phyloP scores from a whole-genome alignment of 2,329 filamentous ascomycete species.

The Fusarium sacchari region DNA sequence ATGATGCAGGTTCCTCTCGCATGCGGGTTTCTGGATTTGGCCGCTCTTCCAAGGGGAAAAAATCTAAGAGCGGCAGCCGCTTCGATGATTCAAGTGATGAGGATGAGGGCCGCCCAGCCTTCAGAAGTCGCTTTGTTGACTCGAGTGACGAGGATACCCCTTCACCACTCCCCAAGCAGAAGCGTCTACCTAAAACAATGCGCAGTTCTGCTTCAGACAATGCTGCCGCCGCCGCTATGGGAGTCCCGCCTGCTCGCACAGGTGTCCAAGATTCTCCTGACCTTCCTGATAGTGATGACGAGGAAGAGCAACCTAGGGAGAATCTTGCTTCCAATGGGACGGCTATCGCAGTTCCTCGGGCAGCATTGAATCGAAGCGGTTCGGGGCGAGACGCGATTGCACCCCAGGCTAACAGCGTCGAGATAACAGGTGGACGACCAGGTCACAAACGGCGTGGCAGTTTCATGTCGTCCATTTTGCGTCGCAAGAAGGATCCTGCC shows the following conservation, averaged over 20 bases:
- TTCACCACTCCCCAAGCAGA: slow-evolving; percentile 35
- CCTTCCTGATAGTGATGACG: slow-evolving; percentile 68
- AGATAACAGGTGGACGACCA: slow-evolving; percentile 39
- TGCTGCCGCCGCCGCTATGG: slow-evolving; percentile 52
- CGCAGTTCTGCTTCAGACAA: slow-evolving; percentile 44
- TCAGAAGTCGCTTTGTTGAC: slow-evolving; percentile 72
- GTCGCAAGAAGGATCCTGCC: slow-evolving; percentile 65
- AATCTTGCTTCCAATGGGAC: neutral
- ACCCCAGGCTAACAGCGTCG: slow-evolving; percentile 31
- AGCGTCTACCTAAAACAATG: slow-evolving; percentile 51
- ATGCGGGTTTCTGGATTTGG: slow-evolving; percentile 57
- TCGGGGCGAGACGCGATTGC: slow-evolving; percentile 54
- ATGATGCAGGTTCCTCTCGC: slow-evolving; percentile 49
- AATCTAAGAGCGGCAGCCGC: slow-evolving; percentile 62
- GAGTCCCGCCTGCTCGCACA: slow-evolving; percentile 54
- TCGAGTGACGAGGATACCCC: slow-evolving; percentile 69
- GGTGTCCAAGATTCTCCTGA: slow-evolving; percentile 65
- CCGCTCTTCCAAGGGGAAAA: slow-evolving; percentile 48
- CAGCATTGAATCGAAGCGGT: slow-evolving; percentile 52
- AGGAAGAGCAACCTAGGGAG: slow-evolving; percentile 43
- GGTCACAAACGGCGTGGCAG: slow-evolving; percentile 56
- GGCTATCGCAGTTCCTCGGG: slow-evolving; percentile 31
- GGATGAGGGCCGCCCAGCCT: slow-evolving; percentile 46
- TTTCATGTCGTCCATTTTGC: slow-evolving; percentile 68
- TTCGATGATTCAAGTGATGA: slow-evolving; percentile 81